Evolutionary conservation across 495 filamentous ascomycete genomes (phyloP), one percentile per base, ranked within the genome.

Genomic region (Hypoxylon fragiforme): DNA sequence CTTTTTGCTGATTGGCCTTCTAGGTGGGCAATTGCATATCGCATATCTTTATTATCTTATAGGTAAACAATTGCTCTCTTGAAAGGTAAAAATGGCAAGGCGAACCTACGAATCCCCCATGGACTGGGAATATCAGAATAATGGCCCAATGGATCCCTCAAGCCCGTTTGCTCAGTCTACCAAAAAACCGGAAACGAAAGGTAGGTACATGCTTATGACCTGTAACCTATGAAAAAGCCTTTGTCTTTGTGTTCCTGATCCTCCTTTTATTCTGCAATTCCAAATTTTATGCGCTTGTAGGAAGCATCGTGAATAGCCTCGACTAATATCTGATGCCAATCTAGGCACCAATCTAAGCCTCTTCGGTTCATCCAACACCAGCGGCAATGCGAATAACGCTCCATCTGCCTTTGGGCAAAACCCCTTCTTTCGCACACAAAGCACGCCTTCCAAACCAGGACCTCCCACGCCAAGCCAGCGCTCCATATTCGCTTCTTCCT

Each of bases 111-210:
- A 77, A 44, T 67, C 72, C 50, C 72, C 66, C 37, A 79, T 79
- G 76, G 76, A 79, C 44, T 79, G 75, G 74, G 73, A 79, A 44
- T 76, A 75, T 65, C 67, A 77, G 51, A 63, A 64, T 36, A 30
- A 66, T 36, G 74, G 65, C 2, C 72, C 74, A 0, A 60, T 79
- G 44, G 76, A 79, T 62, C 65, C 64, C 7, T 70, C 74, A 2
- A 79, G 76, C 45, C 76, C 75, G 0, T 78, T 75, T 59, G 72
- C 69, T 14, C 64, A 71, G 61, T 65, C 72, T 15, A 46, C 68
- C 3, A 69, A 38, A 48, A 37, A 57, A 32, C 14, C 34, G 6
- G 60, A 40, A 43, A 22, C 58, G 4, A 61, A 62, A 50, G 50
- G 66, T 67, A 28, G 2, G 46, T 28, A 4, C 9, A 54, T n/a